These are phyloP conservation scores for Amylostereum chailletii DNA, from an alignment of 1,284 basidiomycete species.

Conservation along the genomic window DNA sequence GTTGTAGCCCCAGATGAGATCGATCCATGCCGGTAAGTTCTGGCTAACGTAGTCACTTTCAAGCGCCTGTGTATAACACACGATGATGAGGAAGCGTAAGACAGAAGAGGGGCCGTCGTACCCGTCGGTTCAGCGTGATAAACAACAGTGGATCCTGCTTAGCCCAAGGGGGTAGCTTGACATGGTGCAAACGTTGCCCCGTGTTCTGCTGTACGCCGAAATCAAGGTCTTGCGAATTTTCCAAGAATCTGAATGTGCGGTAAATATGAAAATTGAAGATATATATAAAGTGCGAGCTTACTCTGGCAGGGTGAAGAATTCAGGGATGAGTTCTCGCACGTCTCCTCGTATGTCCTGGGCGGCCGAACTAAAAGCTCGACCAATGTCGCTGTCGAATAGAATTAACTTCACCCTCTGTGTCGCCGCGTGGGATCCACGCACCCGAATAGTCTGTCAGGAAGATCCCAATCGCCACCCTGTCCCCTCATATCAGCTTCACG, in stretches of 20 bases:
- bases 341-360: slow-evolving; percentile 85
- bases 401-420: too few relatives aligned
- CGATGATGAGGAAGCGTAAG: background rate
- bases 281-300: slow-evolving; percentile 20
- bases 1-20: slow-evolving; percentile 84
- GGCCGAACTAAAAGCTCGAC: slow-evolving; percentile 79
- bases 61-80: slow-evolving; percentile 52
- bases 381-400: slow-evolving; percentile 45
- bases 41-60: slow-evolving; percentile 88
- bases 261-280: slow-evolving; percentile 1
- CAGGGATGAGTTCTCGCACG: slow-evolving; percentile 90
- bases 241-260: slow-evolving; percentile 45
- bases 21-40: slow-evolving; percentile 86
- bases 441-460: slow-evolving; percentile 90
- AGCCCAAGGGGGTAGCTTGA: slow-evolving; percentile 90
- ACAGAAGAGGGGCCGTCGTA: slow-evolving; percentile 19
- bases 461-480: slow-evolving; percentile 88
- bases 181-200: slow-evolving; percentile 81
- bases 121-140: slow-evolving; percentile 73
- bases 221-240: slow-evolving; percentile 68
- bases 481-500: background rate
- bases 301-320: slow-evolving; percentile 82
- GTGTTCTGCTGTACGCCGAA: slow-evolving; percentile 80
- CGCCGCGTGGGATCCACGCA: slow-evolving; percentile 21
- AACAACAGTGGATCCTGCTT: slow-evolving; percentile 81